These are phyloP conservation scores for Neoboletus brunneissimus DNA, from an alignment of 768 basidiomycete species.

Conservation along the genomic window DNA sequence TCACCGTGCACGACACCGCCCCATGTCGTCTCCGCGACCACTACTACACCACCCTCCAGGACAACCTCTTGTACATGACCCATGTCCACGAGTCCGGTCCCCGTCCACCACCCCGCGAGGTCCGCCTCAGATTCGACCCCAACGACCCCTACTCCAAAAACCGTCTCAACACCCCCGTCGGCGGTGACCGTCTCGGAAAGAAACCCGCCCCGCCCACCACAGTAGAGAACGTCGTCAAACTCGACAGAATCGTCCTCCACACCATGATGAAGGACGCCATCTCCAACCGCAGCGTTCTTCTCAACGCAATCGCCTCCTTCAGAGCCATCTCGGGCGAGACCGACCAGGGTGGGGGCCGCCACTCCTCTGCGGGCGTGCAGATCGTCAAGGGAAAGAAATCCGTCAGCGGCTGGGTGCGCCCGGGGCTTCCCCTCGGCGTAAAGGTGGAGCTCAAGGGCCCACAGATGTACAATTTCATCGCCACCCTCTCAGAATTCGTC, in stretches of 20 bases:
- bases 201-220: constrained; percentile 65
- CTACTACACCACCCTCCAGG: constrained; percentile 77
- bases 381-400: constrained; percentile 67
- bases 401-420: constrained; percentile 80
- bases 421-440: constrained; percentile 77
- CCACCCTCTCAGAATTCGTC: constrained; percentile 87
- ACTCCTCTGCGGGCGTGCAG: constrained; percentile 72
- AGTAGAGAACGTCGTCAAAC: constrained; percentile 62
- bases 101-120: constrained; percentile 51
- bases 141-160: constrained; percentile 79
- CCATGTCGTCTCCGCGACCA: constrained; percentile 76
- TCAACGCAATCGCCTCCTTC: constrained; percentile 85
- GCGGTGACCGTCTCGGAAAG: constrained; percentile 65
- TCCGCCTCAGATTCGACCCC: constrained; percentile 71
- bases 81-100: constrained; percentile 73
- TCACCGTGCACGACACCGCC: constrained; percentile 67
- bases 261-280: constrained; percentile 82
- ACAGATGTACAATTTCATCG: constrained; percentile 93
- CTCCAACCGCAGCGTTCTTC: constrained; percentile 63
- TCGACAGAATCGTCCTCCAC: constrained; percentile 86
- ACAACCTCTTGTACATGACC: constrained; percentile 93
- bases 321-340: constrained; percentile 86
- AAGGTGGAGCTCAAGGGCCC: constrained; percentile 90
- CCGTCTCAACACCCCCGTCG: constrained; percentile 71
- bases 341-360: constrained; percentile 65